Evolutionary conservation across 192 early-diverging fungal genomes (phyloP).

Genomic region (Coemansia sp.): DNA sequence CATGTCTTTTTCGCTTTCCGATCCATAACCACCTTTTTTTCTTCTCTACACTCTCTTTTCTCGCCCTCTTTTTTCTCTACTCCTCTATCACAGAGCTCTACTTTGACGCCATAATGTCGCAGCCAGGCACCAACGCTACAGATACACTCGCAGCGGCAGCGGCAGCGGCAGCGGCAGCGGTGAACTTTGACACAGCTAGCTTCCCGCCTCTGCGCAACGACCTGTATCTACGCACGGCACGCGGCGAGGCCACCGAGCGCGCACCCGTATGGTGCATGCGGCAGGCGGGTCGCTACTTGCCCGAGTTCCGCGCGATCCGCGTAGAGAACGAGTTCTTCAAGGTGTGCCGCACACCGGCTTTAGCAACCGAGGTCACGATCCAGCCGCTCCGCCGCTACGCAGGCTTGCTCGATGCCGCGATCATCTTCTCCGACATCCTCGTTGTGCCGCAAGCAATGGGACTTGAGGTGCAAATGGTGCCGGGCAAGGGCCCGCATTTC

Average conservation of each 20-base stretch:
- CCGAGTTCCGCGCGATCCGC: conserved; percentile 87
- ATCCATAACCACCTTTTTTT: background rate
- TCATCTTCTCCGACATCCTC: conserved; percentile 98
- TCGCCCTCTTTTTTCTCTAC: conserved; percentile 1
- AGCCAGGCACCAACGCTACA: too few relatives aligned
- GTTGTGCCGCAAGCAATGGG: conserved; percentile 98
- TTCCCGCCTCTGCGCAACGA: conserved; percentile 92
- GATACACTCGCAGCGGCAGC: background rate
- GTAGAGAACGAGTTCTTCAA: conserved; percentile 90
- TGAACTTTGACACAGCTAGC: conserved; percentile 31
- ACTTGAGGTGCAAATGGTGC: conserved; percentile 89
- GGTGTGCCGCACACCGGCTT: conserved; percentile 86
- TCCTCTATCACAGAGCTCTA: too few relatives aligned
- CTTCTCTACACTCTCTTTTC: background rate
- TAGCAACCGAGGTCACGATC: conserved; percentile 91
- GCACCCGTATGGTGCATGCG: conserved; percentile 98
- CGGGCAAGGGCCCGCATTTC: conserved; percentile 86
- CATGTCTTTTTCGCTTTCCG: too few relatives aligned
- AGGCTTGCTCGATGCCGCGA: conserved; percentile 88
- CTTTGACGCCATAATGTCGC: too few relatives aligned
- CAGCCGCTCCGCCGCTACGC: conserved; percentile 94
- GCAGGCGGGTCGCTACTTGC: conserved; percentile 95
- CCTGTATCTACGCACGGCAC: conserved; percentile 80
- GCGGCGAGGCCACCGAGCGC: conserved; percentile 72
- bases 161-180: background rate